phyloP scores from a whole-genome alignment of 768 basidiomycete genomes.

The Collybiopsis confluens region DNA sequence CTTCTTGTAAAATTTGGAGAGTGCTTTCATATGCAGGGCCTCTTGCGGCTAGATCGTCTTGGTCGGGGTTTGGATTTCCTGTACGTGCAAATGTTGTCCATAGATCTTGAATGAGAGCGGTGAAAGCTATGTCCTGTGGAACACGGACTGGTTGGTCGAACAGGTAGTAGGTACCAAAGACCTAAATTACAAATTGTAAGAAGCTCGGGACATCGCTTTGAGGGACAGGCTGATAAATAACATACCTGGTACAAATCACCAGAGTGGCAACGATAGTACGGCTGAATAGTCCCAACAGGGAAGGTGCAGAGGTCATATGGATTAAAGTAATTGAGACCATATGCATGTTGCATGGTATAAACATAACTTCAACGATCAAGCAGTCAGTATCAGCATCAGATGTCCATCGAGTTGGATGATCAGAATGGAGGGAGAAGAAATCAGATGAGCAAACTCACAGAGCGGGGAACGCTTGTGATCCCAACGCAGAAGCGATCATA shows the following conservation, averaged over 20 bases:
- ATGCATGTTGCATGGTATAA: constrained; percentile 14
- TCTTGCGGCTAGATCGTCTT: not conserved
- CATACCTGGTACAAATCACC: constrained; percentile 16
- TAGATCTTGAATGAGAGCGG: constrained; percentile 3
- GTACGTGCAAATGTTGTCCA: constrained; percentile 4
- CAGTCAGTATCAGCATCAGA: no score
- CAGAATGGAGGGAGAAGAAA: no score
- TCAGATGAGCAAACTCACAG: constrained; percentile 8
- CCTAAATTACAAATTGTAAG: no score
- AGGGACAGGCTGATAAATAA: not conserved
- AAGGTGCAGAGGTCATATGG: constrained; percentile 14
- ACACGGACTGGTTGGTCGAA: constrained; percentile 15
- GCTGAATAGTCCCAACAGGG: constrained; percentile 13
- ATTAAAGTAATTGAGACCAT: constrained; percentile 13
- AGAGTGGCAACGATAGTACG: constrained; percentile 18
- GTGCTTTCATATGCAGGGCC: constrained; percentile 5
- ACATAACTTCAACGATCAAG: constrained; percentile 8
- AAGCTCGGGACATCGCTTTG: no score
- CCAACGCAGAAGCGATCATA: constrained; percentile 10
- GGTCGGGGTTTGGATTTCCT: not conserved
- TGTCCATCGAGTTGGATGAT: no score
- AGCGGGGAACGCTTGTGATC: constrained; percentile 12
- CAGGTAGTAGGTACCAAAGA: constrained; percentile 16
- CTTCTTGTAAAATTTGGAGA: not conserved
- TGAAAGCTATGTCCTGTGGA: constrained; percentile 9